Conservation (phyloP, 192 early-diverging fungal genomes). For the Allomyces javanicus region DNA sequence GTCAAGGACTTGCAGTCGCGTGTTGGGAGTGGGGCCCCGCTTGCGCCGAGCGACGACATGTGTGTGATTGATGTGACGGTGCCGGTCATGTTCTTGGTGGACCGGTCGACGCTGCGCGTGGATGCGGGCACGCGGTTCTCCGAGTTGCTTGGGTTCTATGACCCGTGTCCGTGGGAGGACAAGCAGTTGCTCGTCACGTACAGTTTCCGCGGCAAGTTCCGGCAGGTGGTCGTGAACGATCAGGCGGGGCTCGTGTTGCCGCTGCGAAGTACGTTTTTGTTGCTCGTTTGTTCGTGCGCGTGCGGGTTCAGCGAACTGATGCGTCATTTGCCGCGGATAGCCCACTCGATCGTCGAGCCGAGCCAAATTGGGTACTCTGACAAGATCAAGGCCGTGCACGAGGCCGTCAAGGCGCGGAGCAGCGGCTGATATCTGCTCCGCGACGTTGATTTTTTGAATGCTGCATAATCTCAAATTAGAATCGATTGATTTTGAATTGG, state of each 20-base stretch:
- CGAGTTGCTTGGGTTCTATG: background rate
- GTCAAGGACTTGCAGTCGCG: background rate
- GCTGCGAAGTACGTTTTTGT: background rate
- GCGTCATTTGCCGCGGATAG: too few relatives aligned
- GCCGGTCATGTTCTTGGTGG: background rate
- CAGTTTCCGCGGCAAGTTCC: background rate
- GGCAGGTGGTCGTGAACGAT: background rate
- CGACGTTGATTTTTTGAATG: too few relatives aligned
- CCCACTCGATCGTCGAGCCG: too few relatives aligned
- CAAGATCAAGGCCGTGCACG: too few relatives aligned
- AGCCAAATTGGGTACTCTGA: too few relatives aligned
- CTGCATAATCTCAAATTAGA: too few relatives aligned
- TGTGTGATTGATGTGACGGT: background rate
- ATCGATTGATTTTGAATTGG: too few relatives aligned
- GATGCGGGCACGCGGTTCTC: background rate
- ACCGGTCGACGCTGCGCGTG: background rate
- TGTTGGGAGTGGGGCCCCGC: background rate
- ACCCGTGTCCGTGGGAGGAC: background rate
- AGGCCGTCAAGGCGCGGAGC: too few relatives aligned
- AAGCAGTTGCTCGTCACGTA: background rate
- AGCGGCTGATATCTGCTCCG: too few relatives aligned
- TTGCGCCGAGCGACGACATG: background rate
- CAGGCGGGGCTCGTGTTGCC: background rate
- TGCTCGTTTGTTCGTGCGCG: too few relatives aligned
- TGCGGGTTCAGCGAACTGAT: too few relatives aligned